Evolutionary conservation across 2,329 filamentous ascomycete species (phyloP), one percentile per base, ranked within the genome.

Genomic region (Cadophora sp.): DNA sequence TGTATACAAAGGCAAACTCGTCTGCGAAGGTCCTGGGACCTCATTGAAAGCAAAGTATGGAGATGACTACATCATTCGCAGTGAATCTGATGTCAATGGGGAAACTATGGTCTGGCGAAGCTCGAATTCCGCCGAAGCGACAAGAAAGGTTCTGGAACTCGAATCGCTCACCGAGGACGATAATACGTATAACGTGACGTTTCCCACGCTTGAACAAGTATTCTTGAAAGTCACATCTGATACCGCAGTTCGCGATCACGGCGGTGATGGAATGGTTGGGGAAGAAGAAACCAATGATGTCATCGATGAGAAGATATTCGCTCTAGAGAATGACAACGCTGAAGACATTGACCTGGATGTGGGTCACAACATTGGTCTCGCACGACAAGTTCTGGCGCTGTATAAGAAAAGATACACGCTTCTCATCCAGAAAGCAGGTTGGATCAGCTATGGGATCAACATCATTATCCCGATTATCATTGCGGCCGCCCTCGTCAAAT

Each of bases 221-320:
- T 91, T 91, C 76, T 78, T 91, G n/a, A 88, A 86, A 67, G 81
- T 90, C 48, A 87, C 88, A 0, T 84, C 86, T 69, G 87, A 89
- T 72, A 81, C 85, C 13, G 68, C 66, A 3, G 62, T 73, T 13
- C 69, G 67, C 27, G 65, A 71, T 16, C 53, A 66, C 41, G 70
- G 69, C n/a, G 73, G 72, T 16, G 73, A 75, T 65, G 72, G 73
- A 13, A 68, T 70, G 60, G 68, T 71, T 39, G 70, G 68, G 33
- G 70, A 73, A 45, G 59, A 70, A 30, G 68, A 72, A 33, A 48
- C 66, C 16, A 39, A 51, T 13, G 66, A 61, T 4, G 66, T 66
- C 18, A 67, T 71, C 24, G 70, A 72, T 22, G 70, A 74, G 55
- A 72, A 73, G 62, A 71, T 72, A 4, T 68, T 66, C 48, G 73